A percentile compares a stretch with the other conserved stretches of the same genome.
phyloP scores from a whole-genome alignment of 306 rosid genomes.

The Arachis hypogaea region DNA sequence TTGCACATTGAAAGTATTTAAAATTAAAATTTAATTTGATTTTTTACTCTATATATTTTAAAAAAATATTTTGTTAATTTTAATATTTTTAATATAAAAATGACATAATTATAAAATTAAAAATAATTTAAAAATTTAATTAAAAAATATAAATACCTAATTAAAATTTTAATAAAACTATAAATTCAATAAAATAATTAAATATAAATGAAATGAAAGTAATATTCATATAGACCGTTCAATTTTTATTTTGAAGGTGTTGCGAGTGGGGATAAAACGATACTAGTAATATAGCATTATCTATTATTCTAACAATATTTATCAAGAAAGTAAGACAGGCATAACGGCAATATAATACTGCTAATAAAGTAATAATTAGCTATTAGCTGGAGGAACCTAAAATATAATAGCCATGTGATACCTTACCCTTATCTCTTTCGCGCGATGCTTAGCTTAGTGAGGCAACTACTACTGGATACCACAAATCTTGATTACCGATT shows the following conservation, averaged over 20 bases:
- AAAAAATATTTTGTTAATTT: no score
- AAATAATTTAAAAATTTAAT: no score
- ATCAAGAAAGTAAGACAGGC: background rate
- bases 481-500: background rate
- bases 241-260: background rate
- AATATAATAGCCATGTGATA: background rate
- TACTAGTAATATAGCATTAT: background rate
- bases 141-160: no score
- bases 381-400: background rate
- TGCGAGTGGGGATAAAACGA: conserved; percentile 9
- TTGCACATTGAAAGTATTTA: no score
- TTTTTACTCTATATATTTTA: no score
- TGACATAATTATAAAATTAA: no score
- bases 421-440: background rate
- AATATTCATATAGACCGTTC: no score
- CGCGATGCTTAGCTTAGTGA: background rate
- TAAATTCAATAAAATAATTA: no score
- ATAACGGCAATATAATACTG: background rate
- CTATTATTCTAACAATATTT: conserved; percentile 2
- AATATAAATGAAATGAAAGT: no score
- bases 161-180: no score
- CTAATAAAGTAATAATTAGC: background rate
- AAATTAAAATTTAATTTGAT: no score
- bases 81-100: no score
- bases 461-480: background rate